Conservation (phyloP, 2,329 filamentous ascomycete species). For the Drechslera avenae region DNA sequence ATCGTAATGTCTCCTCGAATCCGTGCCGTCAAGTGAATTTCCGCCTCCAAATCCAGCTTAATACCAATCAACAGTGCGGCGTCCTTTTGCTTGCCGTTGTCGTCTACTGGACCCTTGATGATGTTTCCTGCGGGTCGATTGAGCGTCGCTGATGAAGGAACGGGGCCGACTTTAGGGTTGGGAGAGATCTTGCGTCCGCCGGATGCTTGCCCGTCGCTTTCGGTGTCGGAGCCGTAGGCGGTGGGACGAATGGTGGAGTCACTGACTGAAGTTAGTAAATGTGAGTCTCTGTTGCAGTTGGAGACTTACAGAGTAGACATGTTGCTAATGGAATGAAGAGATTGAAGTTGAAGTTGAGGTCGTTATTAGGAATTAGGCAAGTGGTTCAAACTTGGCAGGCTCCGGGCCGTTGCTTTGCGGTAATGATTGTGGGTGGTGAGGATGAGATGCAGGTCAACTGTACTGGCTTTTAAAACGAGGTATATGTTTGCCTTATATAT, state of each 20-base stretch:
- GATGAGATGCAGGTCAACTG: conserved; percentile 35
- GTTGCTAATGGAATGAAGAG: conserved; percentile 1
- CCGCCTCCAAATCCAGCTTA: conserved; percentile 67
- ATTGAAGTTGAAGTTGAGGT: neutral
- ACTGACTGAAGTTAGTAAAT: conserved; percentile 20
- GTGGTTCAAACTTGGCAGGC: conserved; percentile 6
- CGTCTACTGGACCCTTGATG: conserved; percentile 62
- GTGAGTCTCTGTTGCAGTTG: neutral
- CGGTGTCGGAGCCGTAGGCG: conserved; percentile 46
- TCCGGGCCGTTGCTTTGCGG: conserved; percentile 18
- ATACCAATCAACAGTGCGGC: conserved; percentile 65
- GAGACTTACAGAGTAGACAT: conserved; percentile 41
- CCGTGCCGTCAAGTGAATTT: conserved; percentile 65
- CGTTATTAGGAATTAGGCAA: conserved; percentile 7
- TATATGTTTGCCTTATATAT: conserved; percentile 35
- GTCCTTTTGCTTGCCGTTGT: conserved; percentile 62
- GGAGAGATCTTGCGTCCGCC: conserved; percentile 45
- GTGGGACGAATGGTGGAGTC: conserved; percentile 36
- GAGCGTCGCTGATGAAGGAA: conserved; percentile 49
- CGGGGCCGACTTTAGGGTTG: conserved; percentile 33
- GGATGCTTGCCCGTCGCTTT: conserved; percentile 49
- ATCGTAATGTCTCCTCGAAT: conserved; percentile 66
- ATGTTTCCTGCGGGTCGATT: conserved; percentile 51
- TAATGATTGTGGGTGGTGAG: conserved; percentile 10
- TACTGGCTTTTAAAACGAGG: conserved; percentile 19